Evolutionary conservation across 2,329 filamentous ascomycete genomes (phyloP).

Genomic region (Aschersonia sp.): DNA sequence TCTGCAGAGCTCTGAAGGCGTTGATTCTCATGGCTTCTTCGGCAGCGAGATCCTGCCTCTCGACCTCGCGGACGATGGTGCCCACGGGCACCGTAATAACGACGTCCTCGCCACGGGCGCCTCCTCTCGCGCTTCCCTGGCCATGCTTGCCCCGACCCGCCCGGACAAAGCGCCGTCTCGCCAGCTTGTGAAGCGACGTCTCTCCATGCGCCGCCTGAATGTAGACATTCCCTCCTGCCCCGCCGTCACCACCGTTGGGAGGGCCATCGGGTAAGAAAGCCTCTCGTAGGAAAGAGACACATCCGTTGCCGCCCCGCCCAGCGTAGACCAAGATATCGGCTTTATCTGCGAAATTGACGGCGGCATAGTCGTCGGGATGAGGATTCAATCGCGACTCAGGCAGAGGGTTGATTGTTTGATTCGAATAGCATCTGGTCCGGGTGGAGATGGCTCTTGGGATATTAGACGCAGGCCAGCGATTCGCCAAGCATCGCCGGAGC

Average conservation of each 20-base stretch:
- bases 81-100: constrained; percentile 85
- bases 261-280: constrained; percentile 81
- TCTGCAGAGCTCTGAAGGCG: constrained; percentile 17
- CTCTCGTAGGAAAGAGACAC: constrained; percentile 85
- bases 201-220: constrained; percentile 87
- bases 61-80: constrained; percentile 74
- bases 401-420: constrained; percentile 19
- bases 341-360: constrained; percentile 75
- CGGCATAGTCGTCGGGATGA: constrained; percentile 67
- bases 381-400: constrained; percentile 58
- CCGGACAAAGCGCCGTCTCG: constrained; percentile 58
- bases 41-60: constrained; percentile 59
- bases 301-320: constrained; percentile 76
- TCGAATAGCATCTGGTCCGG: constrained; percentile 6
- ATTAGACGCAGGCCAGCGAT: constrained; percentile 2
- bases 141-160: constrained; percentile 67
- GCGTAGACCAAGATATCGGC: constrained; percentile 65
- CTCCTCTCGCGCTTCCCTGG: constrained; percentile 57
- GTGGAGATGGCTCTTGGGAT: background rate
- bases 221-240: constrained; percentile 80
- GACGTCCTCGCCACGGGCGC: constrained; percentile 72
- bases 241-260: constrained; percentile 88
- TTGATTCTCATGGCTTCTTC: constrained; percentile 38
- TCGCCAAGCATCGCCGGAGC: background rate
- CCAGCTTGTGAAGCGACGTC: constrained; percentile 85